phyloP scores from a whole-genome alignment of 371 early-diverging fungal genomes.

The Haplosporangium sp. region DNA sequence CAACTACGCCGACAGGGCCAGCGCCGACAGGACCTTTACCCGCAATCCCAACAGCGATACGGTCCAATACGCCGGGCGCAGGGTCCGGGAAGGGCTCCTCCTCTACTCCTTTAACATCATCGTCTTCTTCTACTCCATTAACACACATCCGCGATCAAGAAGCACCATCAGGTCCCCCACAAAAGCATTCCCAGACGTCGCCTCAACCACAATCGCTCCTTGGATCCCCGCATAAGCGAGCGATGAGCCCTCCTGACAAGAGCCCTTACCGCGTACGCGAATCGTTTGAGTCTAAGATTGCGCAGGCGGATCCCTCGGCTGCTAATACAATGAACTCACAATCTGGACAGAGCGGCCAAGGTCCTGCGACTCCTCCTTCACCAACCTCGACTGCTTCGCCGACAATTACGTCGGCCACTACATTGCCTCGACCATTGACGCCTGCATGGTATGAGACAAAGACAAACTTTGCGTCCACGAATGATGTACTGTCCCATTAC shows the following conservation, averaged over 20 bases:
- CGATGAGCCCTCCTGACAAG: constrained; percentile 22
- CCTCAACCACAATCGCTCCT: not conserved
- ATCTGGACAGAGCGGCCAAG: constrained; percentile 3
- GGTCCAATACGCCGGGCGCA: too few relatives aligned
- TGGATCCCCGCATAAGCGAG: too few relatives aligned
- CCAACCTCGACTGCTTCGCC: constrained; percentile 35
- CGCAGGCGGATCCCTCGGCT: constrained; percentile 8
- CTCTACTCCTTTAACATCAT: not conserved
- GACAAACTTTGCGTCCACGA: constrained; percentile 37
- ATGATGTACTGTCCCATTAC: constrained; percentile 43
- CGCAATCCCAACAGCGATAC: not conserved
- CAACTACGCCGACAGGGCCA: not conserved
- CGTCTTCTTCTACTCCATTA: not conserved
- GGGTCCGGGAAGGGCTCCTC: too few relatives aligned
- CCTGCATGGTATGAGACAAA: constrained; percentile 52
- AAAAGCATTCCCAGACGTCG: not conserved
- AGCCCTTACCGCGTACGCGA: constrained; percentile 36
- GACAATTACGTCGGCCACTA: constrained; percentile 25
- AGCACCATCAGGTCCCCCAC: too few relatives aligned
- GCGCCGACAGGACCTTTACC: not conserved
- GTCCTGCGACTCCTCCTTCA: constrained; percentile 12
- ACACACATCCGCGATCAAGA: too few relatives aligned
- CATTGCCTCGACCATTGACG: constrained; percentile 45
- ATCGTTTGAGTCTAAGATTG: constrained; percentile 23
- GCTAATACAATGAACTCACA: not conserved